Conservation (phyloP, 176 grass and related monocot species). For the Triticum urartu region DNA sequence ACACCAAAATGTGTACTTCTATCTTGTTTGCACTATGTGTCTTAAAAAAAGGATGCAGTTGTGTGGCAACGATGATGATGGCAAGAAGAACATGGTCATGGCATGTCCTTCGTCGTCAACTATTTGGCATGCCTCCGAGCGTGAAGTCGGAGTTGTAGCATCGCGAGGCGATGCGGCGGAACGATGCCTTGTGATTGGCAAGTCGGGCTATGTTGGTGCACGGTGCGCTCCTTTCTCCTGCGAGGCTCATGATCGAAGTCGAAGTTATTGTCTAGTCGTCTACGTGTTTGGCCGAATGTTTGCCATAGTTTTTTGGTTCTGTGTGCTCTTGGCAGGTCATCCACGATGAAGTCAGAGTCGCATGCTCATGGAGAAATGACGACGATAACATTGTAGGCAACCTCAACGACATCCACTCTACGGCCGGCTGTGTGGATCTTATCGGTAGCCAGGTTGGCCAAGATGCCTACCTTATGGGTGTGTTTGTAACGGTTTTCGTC, state of each 20-base stretch:
- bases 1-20: not conserved
- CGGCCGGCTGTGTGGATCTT: no score
- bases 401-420: no score
- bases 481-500: no score
- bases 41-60: not conserved
- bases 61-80: not conserved
- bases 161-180: not conserved
- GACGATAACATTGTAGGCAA: not conserved
- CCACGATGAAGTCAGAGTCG: not conserved
- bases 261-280: not conserved
- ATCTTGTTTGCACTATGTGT: not conserved
- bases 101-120: not conserved
- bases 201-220: not conserved
- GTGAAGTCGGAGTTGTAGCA: not conserved
- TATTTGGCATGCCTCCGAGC: fast-evolving
- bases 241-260: not conserved
- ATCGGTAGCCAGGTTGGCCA: no score
- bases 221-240: not conserved
- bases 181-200: not conserved
- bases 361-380: not conserved
- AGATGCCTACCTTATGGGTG: no score
- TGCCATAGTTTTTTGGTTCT: not conserved
- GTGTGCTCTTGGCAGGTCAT: not conserved
- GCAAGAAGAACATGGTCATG: not conserved
- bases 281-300: not conserved